Percentiles rank a stretch among this genome's conserved stretches.
Conservation (phyloP, 2,329 filamentous ascomycete species). For the Ophiostoma tasmaniense region DNA sequence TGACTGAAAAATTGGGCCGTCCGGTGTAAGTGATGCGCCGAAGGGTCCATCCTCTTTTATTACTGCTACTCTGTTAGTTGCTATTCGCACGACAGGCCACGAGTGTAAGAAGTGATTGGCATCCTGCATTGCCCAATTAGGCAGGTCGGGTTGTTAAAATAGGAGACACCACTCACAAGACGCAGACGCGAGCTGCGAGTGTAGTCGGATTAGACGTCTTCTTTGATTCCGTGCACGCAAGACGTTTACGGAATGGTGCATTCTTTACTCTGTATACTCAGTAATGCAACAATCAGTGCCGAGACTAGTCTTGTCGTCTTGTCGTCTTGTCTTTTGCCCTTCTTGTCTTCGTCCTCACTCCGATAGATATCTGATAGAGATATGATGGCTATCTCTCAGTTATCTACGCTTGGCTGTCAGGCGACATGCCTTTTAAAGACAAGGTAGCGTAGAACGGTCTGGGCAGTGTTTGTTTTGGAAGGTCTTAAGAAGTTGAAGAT, state of each 20-base stretch:
- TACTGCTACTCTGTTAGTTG: not conserved
- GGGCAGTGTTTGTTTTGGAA: not conserved
- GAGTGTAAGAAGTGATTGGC: not conserved
- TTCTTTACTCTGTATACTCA: not conserved
- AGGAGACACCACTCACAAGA: not conserved
- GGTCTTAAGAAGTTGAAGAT: not conserved
- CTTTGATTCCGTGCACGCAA: not conserved
- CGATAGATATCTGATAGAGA: not conserved
- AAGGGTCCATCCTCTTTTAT: not conserved
- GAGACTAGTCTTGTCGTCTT: not conserved
- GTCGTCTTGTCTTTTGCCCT: not conserved
- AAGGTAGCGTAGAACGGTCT: not conserved
- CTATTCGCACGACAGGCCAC: not conserved
- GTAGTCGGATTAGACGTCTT: not conserved
- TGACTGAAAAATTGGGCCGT: not conserved
- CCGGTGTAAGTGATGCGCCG: not conserved
- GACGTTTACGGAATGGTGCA: not conserved
- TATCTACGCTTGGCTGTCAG: not conserved
- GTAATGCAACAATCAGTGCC: not conserved
- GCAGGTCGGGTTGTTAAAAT: not conserved
- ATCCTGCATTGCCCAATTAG: not conserved
- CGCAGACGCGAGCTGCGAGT: not conserved
- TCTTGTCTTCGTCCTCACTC: not conserved
- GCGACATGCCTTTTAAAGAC: slow-evolving; percentile 1
- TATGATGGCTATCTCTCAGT: too few species aligned